These are phyloP conservation scores for Wickerhamomyces rabaulensis DNA, from an alignment of 805 yeast genomes.

Conservation along the genomic window DNA sequence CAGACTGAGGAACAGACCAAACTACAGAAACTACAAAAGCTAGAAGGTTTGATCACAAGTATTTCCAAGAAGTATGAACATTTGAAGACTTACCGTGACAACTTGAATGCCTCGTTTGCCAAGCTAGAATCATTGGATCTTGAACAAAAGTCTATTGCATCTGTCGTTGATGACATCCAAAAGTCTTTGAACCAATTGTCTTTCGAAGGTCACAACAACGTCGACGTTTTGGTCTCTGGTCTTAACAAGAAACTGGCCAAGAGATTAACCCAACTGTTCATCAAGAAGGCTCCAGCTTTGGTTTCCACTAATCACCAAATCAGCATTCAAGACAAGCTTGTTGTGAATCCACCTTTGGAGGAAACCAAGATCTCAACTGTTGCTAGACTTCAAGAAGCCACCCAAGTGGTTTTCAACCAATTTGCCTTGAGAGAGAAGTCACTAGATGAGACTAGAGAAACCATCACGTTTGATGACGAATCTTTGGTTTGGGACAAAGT, in stretches of 20 bases:
- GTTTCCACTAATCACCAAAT: conserved; percentile 29
- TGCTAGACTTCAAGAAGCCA: conserved; percentile 19
- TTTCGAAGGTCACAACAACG: conserved; percentile 32
- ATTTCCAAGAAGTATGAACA: conserved; percentile 28
- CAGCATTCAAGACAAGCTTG: conserved; percentile 30
- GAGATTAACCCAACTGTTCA: conserved; percentile 27
- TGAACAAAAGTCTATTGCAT: conserved; percentile 11
- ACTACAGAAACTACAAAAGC: conserved; percentile 20
- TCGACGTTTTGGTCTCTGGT: conserved; percentile 25
- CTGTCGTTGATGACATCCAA: conserved; percentile 29
- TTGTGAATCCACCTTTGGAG: conserved; percentile 36
- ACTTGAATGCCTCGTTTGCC: conserved; percentile 19
- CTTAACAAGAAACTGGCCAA: conserved; percentile 30
- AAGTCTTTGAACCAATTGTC: conserved; percentile 28
- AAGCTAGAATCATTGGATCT: conserved; percentile 26
- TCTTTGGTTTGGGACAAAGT: conserved; percentile 12
- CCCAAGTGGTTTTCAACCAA: conserved; percentile 24
- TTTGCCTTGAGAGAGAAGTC: conserved; percentile 16
- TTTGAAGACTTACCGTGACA: conserved; percentile 24
- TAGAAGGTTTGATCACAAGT: conserved; percentile 28
- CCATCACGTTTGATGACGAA: conserved; percentile 5
- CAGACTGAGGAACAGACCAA: conserved; percentile 28
- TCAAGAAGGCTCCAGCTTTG: conserved; percentile 1
- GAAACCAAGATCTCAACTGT: conserved; percentile 29
- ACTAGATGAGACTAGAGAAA: conserved; percentile 11